These are phyloP conservation scores for Aspergillus fructus DNA, from an alignment of 2,329 filamentous ascomycete genomes.

Conservation along the genomic window DNA sequence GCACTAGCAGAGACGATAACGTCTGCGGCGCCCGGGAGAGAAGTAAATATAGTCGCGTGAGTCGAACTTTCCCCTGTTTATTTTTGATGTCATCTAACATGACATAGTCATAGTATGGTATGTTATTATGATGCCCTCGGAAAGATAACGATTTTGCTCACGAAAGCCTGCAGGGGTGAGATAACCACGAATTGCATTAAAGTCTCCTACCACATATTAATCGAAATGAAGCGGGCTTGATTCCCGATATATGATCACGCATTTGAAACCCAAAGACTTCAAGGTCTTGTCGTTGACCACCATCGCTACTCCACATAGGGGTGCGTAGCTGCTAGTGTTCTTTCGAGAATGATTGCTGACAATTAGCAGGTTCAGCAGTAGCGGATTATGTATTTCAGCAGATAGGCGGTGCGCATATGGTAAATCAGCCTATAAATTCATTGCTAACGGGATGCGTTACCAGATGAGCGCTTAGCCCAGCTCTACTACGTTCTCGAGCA, in stretches of 20 bases:
- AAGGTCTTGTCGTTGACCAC: slow-evolving; percentile 71
- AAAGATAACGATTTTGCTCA: slow-evolving; percentile 1
- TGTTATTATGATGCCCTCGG: slow-evolving; percentile 7
- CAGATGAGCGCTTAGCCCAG: slow-evolving; percentile 51
- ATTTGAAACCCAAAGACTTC: slow-evolving; percentile 61
- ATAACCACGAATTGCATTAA: neutral
- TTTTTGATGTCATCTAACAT: neutral
- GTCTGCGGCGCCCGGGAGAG: slow-evolving; percentile 53
- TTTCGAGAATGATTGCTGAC: slow-evolving; percentile 12
- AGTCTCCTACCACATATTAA: slow-evolving; percentile 7
- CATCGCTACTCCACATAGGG: slow-evolving; percentile 60
- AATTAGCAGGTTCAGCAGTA: slow-evolving; percentile 53
- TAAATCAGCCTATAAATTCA: neutral
- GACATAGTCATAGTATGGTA: slow-evolving; percentile 50
- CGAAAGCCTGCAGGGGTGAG: slow-evolving; percentile 33
- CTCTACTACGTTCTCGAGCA: slow-evolving; percentile 57
- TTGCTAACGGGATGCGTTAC: slow-evolving; percentile 40
- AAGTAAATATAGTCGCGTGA: slow-evolving; percentile 65
- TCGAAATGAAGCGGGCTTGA: slow-evolving; percentile 56
- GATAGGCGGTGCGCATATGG: slow-evolving; percentile 50
- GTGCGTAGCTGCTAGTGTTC: slow-evolving; percentile 27
- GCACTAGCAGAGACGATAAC: slow-evolving; percentile 56
- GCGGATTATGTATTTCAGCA: slow-evolving; percentile 61
- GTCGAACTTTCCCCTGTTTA: slow-evolving; percentile 23
- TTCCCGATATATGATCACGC: slow-evolving; percentile 64